Conservation (phyloP, 345 rosid species). For the Dipteronia dyeriana region DNA sequence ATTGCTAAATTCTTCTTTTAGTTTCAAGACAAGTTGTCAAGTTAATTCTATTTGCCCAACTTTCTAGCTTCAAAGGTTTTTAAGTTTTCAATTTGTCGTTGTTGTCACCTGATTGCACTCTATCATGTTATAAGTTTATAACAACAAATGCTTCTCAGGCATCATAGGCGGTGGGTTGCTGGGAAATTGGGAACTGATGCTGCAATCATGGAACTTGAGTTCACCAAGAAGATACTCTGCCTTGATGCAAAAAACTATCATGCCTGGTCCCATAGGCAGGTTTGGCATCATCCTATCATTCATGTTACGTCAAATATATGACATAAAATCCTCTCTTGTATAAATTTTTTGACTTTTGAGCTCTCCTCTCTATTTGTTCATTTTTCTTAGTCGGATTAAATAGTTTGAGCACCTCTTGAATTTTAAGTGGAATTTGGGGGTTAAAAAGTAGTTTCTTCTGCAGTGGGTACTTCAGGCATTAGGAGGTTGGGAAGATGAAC, state of each 20-base stretch:
- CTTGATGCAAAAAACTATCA: slow-evolving; percentile 86
- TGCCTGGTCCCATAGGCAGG: slow-evolving; percentile 99
- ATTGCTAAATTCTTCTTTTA: not conserved
- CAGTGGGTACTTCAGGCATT: slow-evolving; percentile 82
- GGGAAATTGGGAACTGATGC: slow-evolving; percentile 77
- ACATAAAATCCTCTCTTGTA: not conserved
- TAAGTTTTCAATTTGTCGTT: not conserved
- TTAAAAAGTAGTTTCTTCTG: slow-evolving; percentile 14
- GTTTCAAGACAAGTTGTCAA: not conserved
- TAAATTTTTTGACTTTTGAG: not conserved
- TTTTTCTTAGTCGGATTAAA: not conserved
- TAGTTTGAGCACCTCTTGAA: not conserved
- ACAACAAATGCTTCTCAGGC: slow-evolving; percentile 48
- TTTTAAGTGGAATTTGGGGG: not conserved
- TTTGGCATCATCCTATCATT: slow-evolving; percentile 28
- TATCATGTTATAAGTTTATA: not conserved
- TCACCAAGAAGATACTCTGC: slow-evolving; percentile 58
- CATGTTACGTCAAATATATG: not conserved
- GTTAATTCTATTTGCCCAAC: not conserved
- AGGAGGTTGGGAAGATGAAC: slow-evolving; percentile 97
- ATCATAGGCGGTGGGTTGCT: slow-evolving; percentile 96
- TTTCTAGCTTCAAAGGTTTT: slow-evolving; percentile 10
- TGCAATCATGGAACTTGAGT: slow-evolving; percentile 60
- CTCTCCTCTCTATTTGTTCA: not conserved
- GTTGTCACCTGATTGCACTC: not conserved